Base-by-base conservation (phyloP, 495 filamentous ascomycete species). In the Hyaloscypha hepaticicola region DNA sequence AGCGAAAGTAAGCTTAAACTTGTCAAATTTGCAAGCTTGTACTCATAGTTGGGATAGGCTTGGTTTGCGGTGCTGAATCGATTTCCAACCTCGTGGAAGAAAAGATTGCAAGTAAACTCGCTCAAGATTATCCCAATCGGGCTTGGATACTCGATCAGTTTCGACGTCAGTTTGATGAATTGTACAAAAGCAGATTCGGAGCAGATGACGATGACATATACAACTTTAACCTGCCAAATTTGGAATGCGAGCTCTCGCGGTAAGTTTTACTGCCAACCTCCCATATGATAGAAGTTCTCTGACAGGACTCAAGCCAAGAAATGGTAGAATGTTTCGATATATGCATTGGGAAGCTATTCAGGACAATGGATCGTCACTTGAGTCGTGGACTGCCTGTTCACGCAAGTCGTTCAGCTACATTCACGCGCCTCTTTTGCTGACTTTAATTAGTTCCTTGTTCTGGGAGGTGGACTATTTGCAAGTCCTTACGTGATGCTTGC, bases 301-400 rank as follows among this genome's bases (percentile, higher is more conserved):
- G 31, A 27, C 33, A 31, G 5, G 33, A 5, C 8, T 53, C 25
- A 16, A 61, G 59, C 27, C 45, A 53, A 16, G 59, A 61, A 21
- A 28, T 61, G 4, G 49, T 27, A 22, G 25, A 48, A n/a, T 61
- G 59, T 24, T 61, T 61, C 25, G 59, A 61, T 21, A 26, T 27
- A 12, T 61, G 59, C 26, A 21, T 61, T 33, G 25, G 0, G n/a
- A 41, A 53, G 28, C 11, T 61, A 1, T 31, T 61, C n/a, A 33
- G 12, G 51, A 28, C 24, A n/a, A 29, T 61, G 22, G 24, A 53
- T 14, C 50, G 28, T 6, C 53, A 52, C n/a, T 27, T 33, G 8
- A 24, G n/a, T 11, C 26, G n/a, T 12, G 49, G 29, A 14, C 26
- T 27, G 19, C 26, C 59, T 22, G 33, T 52, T 11, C 24, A 61